Conservation (phyloP, 257 asterid genomes). For the Solanum paucissectum region DNA sequence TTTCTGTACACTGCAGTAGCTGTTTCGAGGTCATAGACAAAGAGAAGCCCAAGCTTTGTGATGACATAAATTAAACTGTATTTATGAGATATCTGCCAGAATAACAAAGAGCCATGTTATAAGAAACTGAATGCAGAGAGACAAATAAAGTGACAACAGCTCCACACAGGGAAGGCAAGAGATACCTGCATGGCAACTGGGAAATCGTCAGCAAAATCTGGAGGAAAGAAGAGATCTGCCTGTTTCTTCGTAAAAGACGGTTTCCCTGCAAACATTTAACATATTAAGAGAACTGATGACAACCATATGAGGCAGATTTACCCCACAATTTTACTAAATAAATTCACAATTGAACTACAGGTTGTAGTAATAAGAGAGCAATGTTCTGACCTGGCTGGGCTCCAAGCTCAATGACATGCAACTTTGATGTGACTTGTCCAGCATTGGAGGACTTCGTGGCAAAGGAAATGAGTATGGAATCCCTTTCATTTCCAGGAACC, state of each 20-base stretch:
- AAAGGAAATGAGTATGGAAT: conserved; percentile 86
- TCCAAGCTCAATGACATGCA: conserved; percentile 96
- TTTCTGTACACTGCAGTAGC: conserved; percentile 96
- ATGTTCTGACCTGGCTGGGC: conserved; percentile 78
- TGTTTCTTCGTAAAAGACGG: conserved; percentile 92
- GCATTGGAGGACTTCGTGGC: conserved; percentile 77
- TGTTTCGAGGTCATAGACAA: conserved; percentile 92
- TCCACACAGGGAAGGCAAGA: background rate
- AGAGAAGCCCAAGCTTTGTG: conserved; percentile 97
- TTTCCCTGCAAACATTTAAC: conserved; percentile 44
- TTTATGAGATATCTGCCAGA: conserved; percentile 81
- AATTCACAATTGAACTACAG: background rate
- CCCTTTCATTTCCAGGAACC: conserved; percentile 90
- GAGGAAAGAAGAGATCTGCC: conserved; percentile 98
- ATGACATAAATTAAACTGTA: conserved; percentile 88
- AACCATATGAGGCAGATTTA: background rate
- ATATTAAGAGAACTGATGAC: background rate
- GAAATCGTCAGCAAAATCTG: conserved; percentile 92
- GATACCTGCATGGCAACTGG: conserved; percentile 99
- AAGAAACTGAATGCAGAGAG: background rate
- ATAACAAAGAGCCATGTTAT: conserved; percentile 1
- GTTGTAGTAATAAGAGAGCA: background rate
- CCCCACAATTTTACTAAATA: background rate
- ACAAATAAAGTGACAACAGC: background rate
- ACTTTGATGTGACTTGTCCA: conserved; percentile 78